These are phyloP conservation scores for Lentinula detonsa DNA, from an alignment of 768 basidiomycete species.

Conservation along the genomic window DNA sequence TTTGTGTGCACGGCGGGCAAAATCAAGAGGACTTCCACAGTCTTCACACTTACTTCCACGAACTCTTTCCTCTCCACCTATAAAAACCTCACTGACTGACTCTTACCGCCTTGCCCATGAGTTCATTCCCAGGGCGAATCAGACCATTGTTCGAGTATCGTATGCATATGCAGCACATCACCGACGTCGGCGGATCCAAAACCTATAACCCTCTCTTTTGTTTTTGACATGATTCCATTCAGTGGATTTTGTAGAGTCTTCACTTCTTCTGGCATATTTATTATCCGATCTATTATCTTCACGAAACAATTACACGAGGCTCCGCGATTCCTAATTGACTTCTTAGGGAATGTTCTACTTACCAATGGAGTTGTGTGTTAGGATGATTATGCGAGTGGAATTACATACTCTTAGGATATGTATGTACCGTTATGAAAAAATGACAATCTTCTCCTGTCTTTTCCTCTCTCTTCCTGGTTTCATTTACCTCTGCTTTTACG, in stretches of 20 bases:
- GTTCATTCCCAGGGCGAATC: background rate
- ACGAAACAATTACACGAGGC: background rate
- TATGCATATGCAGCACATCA: background rate
- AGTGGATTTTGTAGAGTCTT: background rate
- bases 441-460: no score
- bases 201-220: background rate
- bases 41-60: no score
- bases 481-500: no score
- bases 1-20: no score
- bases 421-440: no score
- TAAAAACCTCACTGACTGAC: no score
- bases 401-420: background rate
- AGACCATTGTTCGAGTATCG: background rate
- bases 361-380: background rate
- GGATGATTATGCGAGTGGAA: background rate
- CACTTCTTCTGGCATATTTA: background rate
- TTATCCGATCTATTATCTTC: background rate
- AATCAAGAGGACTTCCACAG: no score
- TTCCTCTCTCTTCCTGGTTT: no score
- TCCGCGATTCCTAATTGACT: background rate
- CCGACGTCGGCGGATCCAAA: slow-evolving; percentile 1
- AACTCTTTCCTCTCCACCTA: background rate
- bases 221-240: background rate
- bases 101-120: background rate
- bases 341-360: background rate